These are phyloP conservation scores for Trametes meyenii DNA, from an alignment of 768 basidiomycete species.

Conservation along the genomic window DNA sequence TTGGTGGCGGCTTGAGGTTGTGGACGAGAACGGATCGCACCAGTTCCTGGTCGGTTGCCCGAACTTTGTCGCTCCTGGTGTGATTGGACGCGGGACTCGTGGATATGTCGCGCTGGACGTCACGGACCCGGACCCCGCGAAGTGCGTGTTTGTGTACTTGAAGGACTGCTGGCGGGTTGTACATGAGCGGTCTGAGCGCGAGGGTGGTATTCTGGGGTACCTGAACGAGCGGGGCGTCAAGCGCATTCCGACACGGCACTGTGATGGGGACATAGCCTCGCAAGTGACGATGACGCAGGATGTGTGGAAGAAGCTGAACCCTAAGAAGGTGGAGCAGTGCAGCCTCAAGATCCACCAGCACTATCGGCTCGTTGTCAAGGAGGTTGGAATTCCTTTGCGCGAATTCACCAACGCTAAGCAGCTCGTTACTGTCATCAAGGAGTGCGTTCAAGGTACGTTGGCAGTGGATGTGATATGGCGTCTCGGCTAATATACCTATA, in stretches of 20 bases:
- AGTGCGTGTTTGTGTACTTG: background rate
- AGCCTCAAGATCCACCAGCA: conserved; percentile 2
- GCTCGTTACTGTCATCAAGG: background rate
- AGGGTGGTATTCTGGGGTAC: conserved; percentile 1
- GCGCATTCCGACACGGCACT: background rate
- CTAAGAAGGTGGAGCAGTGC: background rate
- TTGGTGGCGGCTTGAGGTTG: background rate
- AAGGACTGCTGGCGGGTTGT: conserved; percentile 10
- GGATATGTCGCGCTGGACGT: conserved; percentile 1
- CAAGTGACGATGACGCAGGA: background rate
- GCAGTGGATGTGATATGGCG: background rate
- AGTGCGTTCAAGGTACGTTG: background rate
- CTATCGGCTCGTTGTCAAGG: conserved; percentile 13
- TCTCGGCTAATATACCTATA: background rate
- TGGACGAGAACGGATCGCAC: background rate
- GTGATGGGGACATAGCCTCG: conserved; percentile 1
- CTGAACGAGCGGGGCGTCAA: conserved; percentile 3
- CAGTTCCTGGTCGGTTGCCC: conserved; percentile 2
- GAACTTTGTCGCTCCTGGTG: background rate
- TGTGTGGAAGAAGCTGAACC: background rate
- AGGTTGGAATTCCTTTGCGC: background rate
- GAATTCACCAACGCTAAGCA: background rate
- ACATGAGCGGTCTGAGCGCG: background rate
- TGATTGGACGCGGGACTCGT: background rate
- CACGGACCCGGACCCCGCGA: background rate